Evolutionary conservation across 345 rosid genomes (phyloP), one percentile per base, ranked within the genome.

Genomic region (Clausena lansium): DNA sequence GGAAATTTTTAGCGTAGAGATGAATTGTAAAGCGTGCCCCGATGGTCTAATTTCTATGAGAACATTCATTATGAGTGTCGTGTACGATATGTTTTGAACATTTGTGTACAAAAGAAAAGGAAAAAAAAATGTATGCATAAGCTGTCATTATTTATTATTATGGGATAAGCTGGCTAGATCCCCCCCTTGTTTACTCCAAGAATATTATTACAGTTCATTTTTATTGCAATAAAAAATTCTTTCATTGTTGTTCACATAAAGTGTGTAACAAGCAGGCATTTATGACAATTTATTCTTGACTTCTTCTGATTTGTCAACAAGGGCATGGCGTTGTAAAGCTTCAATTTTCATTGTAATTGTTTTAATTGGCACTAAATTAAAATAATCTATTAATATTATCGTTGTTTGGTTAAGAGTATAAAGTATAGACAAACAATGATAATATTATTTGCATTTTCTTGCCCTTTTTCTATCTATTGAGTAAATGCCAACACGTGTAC

Each of bases 1-100:
- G 59, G 25, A 15, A 50, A 15, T 0, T 17, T 30, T 69, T 6
- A 10, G 15, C 2, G n/a, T 5, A 8, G 11, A 33, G 38, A 64
- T 4, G 24, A 7, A 19, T 28, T 19, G 73, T 0, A 8, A 69
- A 70, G n/a, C 73, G 39, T 50, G 60, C 73, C 33, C 24, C 17
- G 0, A 4, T 17, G 13, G 36, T 35, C 58, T 47, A 28, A 70
- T 27, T 70, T 69, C 33, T 6, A 32, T 17, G 25, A 27, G 24
- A 70, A 47, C 58, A 27, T 47, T 27, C 36, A 70, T 28, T 20
- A 47, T 30, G 61, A 70, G 74, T 70, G 74, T 70, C 74, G 74
- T 50, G 25, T 32, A 52, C 59, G 74, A 70, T 50, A 50, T 70
- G 61, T 27, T 2, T 45, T 28, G 58, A 10, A 69, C 50, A 47